phyloP scores from a whole-genome alignment of 78 protist genomes.

The Dictyostelium intermedium region DNA sequence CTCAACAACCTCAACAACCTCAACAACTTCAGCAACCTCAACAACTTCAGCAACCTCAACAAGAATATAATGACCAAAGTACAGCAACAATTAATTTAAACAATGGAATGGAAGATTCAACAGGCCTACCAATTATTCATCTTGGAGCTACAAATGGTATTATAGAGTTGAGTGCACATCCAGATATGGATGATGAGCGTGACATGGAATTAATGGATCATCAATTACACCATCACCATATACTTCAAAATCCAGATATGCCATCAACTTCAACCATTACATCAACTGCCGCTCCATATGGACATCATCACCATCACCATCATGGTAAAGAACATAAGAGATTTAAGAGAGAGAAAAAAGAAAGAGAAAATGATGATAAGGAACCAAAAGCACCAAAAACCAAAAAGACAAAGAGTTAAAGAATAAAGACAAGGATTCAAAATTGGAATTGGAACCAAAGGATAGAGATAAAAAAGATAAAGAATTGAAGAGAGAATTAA shows the following conservation, averaged over 20 bases:
- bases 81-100: conserved; percentile 15
- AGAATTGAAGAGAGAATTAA: not conserved
- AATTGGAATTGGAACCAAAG: not conserved
- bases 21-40: not conserved
- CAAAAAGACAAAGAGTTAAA: not conserved
- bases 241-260: not conserved
- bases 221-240: not conserved
- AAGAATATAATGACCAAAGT: not conserved
- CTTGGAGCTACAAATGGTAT: not conserved
- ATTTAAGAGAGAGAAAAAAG: not conserved
- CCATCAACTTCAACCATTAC: conserved; percentile 12
- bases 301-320: not conserved
- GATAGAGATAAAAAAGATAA: not conserved
- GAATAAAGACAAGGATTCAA: not conserved
- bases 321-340: not conserved
- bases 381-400: not conserved
- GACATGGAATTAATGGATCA: not conserved
- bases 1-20: not conserved
- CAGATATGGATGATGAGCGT: not conserved
- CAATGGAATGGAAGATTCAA: not conserved
- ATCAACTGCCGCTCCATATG: not conserved
- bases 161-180: not conserved
- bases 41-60: not conserved
- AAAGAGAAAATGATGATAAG: not conserved
- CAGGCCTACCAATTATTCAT: not conserved